phyloP scores from a whole-genome alignment of 331 rosid genomes.

The Spiraea crenata region DNA sequence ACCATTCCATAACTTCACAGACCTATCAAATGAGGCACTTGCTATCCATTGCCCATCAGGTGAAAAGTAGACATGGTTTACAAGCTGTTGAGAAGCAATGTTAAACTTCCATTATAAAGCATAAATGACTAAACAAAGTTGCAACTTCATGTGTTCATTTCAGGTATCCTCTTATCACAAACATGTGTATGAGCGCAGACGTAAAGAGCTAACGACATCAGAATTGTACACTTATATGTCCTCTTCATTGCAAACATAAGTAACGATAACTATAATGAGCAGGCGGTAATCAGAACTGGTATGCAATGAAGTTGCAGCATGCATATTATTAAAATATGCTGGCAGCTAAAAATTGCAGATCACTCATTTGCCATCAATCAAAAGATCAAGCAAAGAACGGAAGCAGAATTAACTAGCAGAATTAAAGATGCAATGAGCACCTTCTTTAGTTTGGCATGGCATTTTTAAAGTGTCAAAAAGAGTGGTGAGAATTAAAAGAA shows the following conservation, averaged over 20 bases:
- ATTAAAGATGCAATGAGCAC: background rate
- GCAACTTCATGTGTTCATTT: background rate
- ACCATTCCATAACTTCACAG: slow-evolving; percentile 94
- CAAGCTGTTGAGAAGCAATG: slow-evolving; percentile 54
- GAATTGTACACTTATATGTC: background rate
- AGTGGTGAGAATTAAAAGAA: background rate
- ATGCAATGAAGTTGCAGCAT: background rate
- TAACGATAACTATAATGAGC: background rate
- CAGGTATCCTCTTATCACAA: background rate
- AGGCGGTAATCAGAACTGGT: background rate
- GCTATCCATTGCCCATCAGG: slow-evolving; percentile 99
- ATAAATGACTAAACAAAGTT: background rate
- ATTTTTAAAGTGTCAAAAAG: background rate
- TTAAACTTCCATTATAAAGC: slow-evolving; percentile 14
- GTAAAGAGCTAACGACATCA: background rate
- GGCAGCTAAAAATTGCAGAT: background rate
- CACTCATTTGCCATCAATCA: background rate
- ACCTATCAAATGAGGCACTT: slow-evolving; percentile 92
- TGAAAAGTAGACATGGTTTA: slow-evolving; percentile 87
- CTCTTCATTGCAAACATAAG: background rate
- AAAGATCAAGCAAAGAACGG: background rate
- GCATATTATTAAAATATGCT: background rate
- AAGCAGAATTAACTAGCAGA: background rate
- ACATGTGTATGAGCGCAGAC: background rate
- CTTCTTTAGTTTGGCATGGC: background rate